These are phyloP conservation scores for Citeromyces hawaiiensis DNA, from an alignment of 1,139 yeast species.

Conservation along the genomic window DNA sequence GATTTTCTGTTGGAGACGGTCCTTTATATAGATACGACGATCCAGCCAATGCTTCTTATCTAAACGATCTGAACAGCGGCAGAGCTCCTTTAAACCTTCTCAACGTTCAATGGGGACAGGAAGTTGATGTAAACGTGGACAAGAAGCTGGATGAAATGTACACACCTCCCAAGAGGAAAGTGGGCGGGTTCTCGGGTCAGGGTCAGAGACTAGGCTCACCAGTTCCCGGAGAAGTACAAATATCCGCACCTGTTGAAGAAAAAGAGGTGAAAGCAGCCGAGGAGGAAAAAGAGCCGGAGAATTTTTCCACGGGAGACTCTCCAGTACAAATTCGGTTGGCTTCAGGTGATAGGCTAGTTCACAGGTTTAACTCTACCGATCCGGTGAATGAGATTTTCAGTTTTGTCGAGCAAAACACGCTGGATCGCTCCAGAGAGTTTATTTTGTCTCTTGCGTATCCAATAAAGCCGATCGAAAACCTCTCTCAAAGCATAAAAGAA, in stretches of 20 bases:
- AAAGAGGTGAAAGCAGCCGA: constrained; percentile 7
- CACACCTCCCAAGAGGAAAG: constrained; percentile 51
- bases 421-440: constrained; percentile 32
- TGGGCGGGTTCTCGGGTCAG: constrained; percentile 64
- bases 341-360: constrained; percentile 59
- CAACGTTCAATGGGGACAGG: constrained; percentile 81
- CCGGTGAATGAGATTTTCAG: constrained; percentile 59
- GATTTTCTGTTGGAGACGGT: constrained; percentile 91
- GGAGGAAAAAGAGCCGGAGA: constrained; percentile 16
- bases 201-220: constrained; percentile 93
- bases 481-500: constrained; percentile 43
- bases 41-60: constrained; percentile 64
- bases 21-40: constrained; percentile 79
- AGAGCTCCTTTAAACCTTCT: constrained; percentile 83
- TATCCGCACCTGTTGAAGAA: constrained; percentile 10
- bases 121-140: constrained; percentile 86
- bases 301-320: constrained; percentile 42
- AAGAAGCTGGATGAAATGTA: constrained; percentile 75
- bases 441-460: constrained; percentile 78
- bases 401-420: constrained; percentile 39
- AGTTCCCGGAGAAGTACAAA: constrained; percentile 49
- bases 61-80: constrained; percentile 76
- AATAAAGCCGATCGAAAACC: constrained; percentile 54
- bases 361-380: constrained; percentile 52
- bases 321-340: constrained; percentile 77